phyloP scores from a whole-genome alignment of 73 alveolate genomes.

The Paramecium primaurelia region DNA sequence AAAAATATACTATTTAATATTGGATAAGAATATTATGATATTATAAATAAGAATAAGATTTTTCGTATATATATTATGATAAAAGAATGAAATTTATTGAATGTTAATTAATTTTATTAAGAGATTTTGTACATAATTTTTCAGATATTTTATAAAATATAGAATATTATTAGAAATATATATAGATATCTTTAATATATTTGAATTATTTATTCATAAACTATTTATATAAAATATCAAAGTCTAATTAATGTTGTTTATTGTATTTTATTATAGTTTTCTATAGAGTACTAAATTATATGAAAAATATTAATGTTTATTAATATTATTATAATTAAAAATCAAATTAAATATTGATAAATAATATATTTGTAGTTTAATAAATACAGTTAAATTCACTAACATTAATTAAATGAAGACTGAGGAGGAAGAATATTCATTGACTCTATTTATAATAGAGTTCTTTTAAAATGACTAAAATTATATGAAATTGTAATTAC shows the following conservation, averaged over 20 bases:
- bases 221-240: background rate
- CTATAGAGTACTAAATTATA: background rate
- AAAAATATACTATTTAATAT: no score
- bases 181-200: no score
- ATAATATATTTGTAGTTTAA: background rate
- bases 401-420: background rate
- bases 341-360: background rate
- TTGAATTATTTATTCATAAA: background rate
- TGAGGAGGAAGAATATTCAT: slow-evolving; percentile 6
- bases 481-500: background rate
- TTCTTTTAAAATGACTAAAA: background rate
- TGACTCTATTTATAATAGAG: background rate
- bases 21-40: background rate
- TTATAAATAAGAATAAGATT: background rate
- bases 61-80: background rate
- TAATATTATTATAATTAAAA: background rate
- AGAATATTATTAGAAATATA: background rate
- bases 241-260: no score
- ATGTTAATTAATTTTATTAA: background rate
- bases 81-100: background rate
- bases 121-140: background rate
- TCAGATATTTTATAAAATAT: no score
- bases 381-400: background rate
- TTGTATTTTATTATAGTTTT: no score
- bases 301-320: background rate